Percentiles rank a stretch among this genome's conserved stretches.
phyloP scores from a whole-genome alignment of 805 yeast species.

The Yarrowia sp. region DNA sequence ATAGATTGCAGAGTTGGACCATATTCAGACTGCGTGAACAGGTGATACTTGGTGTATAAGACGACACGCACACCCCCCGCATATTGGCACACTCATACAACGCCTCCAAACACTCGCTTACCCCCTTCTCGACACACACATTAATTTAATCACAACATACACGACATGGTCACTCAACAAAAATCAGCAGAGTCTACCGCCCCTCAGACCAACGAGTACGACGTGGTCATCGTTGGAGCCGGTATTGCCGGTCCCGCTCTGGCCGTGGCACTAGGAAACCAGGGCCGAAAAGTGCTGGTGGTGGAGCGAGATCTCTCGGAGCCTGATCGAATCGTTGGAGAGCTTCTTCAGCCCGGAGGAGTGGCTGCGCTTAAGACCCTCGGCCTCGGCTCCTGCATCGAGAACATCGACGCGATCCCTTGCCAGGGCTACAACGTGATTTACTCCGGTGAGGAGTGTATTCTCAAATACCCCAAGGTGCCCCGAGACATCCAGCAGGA shows the following conservation, averaged over 20 bases:
- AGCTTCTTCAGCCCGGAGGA: conserved; percentile 96
- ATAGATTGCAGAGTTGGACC: conserved; percentile 17
- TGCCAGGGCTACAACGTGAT: conserved; percentile 80
- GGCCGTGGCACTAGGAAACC: conserved; percentile 85
- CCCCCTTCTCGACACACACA: background rate
- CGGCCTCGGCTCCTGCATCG: conserved; percentile 76
- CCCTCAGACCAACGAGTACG: conserved; percentile 46
- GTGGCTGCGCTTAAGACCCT: conserved; percentile 73
- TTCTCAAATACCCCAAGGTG: conserved; percentile 61
- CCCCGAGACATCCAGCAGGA: conserved; percentile 27
- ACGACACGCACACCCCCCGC: background rate
- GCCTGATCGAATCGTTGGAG: conserved; percentile 97
- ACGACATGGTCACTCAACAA: background rate
- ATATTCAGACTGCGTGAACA: conserved; percentile 1
- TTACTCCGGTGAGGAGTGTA: conserved; percentile 55
- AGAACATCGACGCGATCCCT: conserved; percentile 71
- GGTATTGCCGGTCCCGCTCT: conserved; percentile 95
- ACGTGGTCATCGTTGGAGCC: conserved; percentile 94
- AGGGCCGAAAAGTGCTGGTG: conserved; percentile 77
- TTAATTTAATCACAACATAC: background rate
- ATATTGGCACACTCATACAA: background rate
- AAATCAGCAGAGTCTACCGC: background rate
- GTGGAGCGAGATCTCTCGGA: conserved; percentile 85
- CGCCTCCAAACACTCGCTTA: background rate
- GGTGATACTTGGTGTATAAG: conserved; percentile 12